Evolutionary conservation across 2,329 filamentous ascomycete genomes (phyloP).

Genomic region (Ceratocystis harringtonii): DNA sequence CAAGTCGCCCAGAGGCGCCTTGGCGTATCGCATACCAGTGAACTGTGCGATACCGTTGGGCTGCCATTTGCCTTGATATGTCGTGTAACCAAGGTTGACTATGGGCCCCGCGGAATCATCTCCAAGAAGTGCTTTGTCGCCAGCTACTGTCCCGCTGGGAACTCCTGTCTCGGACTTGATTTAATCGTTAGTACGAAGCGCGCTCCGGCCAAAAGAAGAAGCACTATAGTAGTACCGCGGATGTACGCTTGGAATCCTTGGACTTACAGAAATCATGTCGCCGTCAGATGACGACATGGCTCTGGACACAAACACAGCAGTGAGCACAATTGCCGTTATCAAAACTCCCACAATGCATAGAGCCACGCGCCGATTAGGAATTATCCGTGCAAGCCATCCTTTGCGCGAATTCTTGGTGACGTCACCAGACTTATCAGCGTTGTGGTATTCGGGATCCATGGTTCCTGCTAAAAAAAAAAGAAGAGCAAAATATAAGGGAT

Average conservation of each 20-base stretch:
- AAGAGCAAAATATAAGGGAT: background rate
- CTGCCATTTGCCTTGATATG: constrained; percentile 10
- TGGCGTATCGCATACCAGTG: constrained; percentile 27
- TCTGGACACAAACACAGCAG: background rate
- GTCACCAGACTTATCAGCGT: background rate
- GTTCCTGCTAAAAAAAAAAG: background rate
- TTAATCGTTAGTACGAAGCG: background rate
- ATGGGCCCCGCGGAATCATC: background rate
- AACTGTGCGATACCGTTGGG: constrained; percentile 19
- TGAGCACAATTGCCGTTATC: background rate
- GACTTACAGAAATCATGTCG: background rate
- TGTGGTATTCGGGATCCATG: background rate
- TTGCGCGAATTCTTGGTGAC: background rate
- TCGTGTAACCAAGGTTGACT: background rate
- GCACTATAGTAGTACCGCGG: too few species aligned
- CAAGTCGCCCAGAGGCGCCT: constrained; percentile 25
- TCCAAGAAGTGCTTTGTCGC: constrained; percentile 4
- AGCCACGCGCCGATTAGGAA: background rate
- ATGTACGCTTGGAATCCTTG: background rate
- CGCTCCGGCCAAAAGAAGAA: background rate
- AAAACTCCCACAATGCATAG: background rate
- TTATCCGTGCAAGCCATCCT: background rate
- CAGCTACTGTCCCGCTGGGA: background rate
- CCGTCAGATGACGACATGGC: background rate
- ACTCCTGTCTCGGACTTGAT: constrained; percentile 6